These are phyloP conservation scores for Malassezia japonica DNA, from an alignment of 1,284 basidiomycete genomes.

Conservation along the genomic window DNA sequence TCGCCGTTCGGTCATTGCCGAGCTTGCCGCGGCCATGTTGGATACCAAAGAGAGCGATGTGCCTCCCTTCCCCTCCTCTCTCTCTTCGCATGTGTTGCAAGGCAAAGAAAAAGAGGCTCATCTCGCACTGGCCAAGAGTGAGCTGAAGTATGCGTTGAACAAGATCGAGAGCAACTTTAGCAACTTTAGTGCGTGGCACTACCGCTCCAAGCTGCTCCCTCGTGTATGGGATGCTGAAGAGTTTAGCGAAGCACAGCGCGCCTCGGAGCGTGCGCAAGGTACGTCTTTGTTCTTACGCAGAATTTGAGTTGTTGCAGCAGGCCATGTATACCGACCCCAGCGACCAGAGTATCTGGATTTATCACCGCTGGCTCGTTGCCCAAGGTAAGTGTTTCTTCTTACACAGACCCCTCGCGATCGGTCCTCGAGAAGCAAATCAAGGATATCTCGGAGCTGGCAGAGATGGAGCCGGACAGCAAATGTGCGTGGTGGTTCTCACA, in stretches of 20 bases:
- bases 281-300: slow-evolving; percentile 50
- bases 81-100: not conserved
- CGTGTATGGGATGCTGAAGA: slow-evolving; percentile 57
- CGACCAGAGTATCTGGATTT: slow-evolving; percentile 95
- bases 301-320: slow-evolving; percentile 82
- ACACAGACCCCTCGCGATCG: slow-evolving; percentile 16
- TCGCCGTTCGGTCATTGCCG: slow-evolving; percentile 31
- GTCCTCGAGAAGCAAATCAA: slow-evolving; percentile 68
- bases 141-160: slow-evolving; percentile 56
- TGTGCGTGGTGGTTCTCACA: slow-evolving; percentile 55
- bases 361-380: slow-evolving; percentile 89
- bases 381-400: slow-evolving; percentile 2
- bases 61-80: slow-evolving; percentile 10
- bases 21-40: slow-evolving; percentile 19
- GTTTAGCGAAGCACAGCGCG: slow-evolving; percentile 47
- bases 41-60: not conserved
- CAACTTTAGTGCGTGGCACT: slow-evolving; percentile 99
- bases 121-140: slow-evolving; percentile 21
- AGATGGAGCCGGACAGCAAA: slow-evolving; percentile 84
- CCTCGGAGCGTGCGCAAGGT: slow-evolving; percentile 55
- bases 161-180: slow-evolving; percentile 93
- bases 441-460: slow-evolving; percentile 73
- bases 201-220: slow-evolving; percentile 71
- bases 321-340: slow-evolving; percentile 93
- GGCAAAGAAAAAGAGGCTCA: not conserved